phyloP scores from a whole-genome alignment of 345 rosid species.

The Eucalyptus coolabah region DNA sequence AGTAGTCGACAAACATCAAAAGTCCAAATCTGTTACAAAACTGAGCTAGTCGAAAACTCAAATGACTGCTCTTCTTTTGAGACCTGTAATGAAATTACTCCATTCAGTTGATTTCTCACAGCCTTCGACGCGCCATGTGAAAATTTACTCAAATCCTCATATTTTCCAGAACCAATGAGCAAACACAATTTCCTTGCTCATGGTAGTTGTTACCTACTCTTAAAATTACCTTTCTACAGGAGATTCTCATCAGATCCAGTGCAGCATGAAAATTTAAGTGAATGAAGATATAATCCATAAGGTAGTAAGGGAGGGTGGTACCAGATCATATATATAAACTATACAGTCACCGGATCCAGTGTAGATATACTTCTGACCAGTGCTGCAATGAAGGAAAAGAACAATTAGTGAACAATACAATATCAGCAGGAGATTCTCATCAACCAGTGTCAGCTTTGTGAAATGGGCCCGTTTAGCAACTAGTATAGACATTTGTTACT shows the following conservation, averaged over 20 bases:
- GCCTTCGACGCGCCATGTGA: not conserved
- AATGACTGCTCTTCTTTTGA: not conserved
- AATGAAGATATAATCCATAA: not conserved
- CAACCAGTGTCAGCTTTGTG: not conserved
- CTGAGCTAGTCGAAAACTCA: not conserved
- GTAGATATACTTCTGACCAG: slow-evolving; percentile 58
- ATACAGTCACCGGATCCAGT: slow-evolving; percentile 43
- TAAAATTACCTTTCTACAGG: not conserved
- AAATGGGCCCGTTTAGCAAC: not conserved
- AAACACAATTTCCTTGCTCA: not conserved
- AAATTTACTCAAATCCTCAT: not conserved
- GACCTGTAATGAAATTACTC: not conserved
- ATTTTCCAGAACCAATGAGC: not conserved
- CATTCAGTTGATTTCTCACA: not conserved
- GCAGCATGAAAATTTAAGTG: not conserved
- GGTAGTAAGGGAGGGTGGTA: not conserved
- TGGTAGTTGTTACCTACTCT: not conserved
- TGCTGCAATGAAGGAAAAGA: slow-evolving; percentile 27
- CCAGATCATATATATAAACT: slow-evolving; percentile 55
- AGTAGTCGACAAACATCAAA: not conserved
- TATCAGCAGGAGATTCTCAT: not conserved
- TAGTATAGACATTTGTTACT: not conserved
- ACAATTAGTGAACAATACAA: not conserved
- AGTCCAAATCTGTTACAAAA: not conserved
- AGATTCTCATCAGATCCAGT: too few species aligned